Conservation (phyloP, 108 stramenopile genomes). For the Fistulifera solaris region DNA sequence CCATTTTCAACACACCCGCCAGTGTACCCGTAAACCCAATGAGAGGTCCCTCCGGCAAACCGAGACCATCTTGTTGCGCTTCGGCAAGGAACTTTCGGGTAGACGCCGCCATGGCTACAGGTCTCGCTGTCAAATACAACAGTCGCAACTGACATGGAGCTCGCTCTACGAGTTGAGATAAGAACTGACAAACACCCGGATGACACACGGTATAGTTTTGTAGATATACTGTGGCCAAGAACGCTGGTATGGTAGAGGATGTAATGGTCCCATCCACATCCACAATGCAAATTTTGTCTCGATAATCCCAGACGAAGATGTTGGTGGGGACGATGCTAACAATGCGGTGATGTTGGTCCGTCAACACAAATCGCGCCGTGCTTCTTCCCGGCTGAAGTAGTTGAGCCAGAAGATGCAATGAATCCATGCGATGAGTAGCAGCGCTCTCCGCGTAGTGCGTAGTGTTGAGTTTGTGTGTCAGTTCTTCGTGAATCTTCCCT, state of each 20-base stretch:
- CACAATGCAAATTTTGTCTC: conserved; percentile 43
- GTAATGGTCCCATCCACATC: conserved; percentile 87
- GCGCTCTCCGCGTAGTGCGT: too few species aligned
- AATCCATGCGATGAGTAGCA: too few species aligned
- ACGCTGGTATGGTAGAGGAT: conserved; percentile 56
- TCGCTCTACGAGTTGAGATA: conserved; percentile 9
- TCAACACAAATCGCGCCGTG: conserved; percentile 15
- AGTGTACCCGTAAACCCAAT: conserved; percentile 63
- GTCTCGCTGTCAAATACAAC: conserved; percentile 67
- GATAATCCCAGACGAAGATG: conserved; percentile 52
- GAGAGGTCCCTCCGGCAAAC: conserved; percentile 61
- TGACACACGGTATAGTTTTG: conserved; percentile 51
- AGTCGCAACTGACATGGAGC: conserved; percentile 24
- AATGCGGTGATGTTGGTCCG: conserved; percentile 11
- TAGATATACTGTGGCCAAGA: conserved; percentile 58
- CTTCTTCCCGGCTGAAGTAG: background rate
- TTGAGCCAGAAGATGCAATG: too few species aligned
- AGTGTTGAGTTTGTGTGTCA: too few species aligned
- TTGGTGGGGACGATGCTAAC: conserved; percentile 42
- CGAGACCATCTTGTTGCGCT: conserved; percentile 15
- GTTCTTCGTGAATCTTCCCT: too few species aligned
- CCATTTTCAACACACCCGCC: conserved; percentile 50
- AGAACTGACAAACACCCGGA: conserved; percentile 53
- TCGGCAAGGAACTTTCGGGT: conserved; percentile 55
- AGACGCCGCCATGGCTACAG: conserved; percentile 39